Evolutionary conservation across 345 rosid species (phyloP), one percentile per base, ranked within the genome.

Genomic region (Luvunga scandens): DNA sequence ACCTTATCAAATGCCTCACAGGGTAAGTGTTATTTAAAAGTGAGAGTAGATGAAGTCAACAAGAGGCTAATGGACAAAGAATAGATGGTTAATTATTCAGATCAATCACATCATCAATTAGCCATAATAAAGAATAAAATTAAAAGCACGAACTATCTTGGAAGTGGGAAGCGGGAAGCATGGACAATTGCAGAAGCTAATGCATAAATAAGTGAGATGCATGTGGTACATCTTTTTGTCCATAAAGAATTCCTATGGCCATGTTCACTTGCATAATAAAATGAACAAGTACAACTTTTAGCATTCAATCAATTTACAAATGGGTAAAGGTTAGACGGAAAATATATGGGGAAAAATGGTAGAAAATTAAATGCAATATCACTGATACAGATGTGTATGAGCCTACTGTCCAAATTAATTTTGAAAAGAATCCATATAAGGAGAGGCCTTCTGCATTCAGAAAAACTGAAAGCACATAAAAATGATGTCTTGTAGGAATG

Each of bases 401-500:
- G 57, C 7, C 22, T 5, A 4, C 57, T 1, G 53, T 48, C 53
- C 19, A 48, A 48, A 48, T 48, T n/a, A n/a, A n/a, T 48, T 13
- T 48, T 14, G 45, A 48, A 12, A 48, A 48, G 53, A 12, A 48
- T 48, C 53, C 53, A 48, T 48, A 2, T 14, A 48, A 48, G 19
- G 53, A 48, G 53, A 48, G 53, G 53, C 53, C 61, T 56, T 56
- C 24, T 56, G 57, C 62, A 59, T 59, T 59, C 28, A n/a, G 62
- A 22, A 59, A 59, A 22, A 22, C 62, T 59, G 1, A n/a, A 59
- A 59, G 38, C 25, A 27, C 8, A 30, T 53, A 22, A 50, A 22
- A 71, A 50, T 25, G 78, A 22, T 75, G 61, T 21, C 78, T 64
- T 48, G n/a, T 13, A 48, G 71, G 45, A 66, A 64, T 19, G 13